These are phyloP conservation scores for Sarocladiaceae sp. DNA, from an alignment of 2,329 filamentous ascomycete genomes.

Conservation along the genomic window DNA sequence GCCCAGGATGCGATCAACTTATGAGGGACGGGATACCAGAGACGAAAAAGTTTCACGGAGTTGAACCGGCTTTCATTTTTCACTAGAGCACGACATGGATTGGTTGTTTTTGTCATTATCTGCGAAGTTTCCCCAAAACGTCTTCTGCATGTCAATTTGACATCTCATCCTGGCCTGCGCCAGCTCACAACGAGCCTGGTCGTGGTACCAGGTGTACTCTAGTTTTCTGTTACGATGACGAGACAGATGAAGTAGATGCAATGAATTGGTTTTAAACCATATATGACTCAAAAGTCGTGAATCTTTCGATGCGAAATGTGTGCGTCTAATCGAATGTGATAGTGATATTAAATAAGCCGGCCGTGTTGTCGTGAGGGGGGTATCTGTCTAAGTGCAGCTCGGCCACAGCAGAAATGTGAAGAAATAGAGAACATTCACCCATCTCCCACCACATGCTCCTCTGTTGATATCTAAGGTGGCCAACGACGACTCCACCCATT, in stretches of 20 bases:
- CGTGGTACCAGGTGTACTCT: constrained; percentile 30
- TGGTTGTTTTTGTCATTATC: constrained; percentile 8
- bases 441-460: too few species aligned
- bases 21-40: constrained; percentile 28
- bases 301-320: neutral
- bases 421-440: too few species aligned
- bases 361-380: neutral
- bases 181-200: constrained; percentile 5
- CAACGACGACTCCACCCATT: too few species aligned
- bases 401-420: neutral
- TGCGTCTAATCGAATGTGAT: too few species aligned
- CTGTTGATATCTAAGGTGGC: too few species aligned
- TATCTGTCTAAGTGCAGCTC: neutral
- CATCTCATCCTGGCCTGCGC: constrained; percentile 26
- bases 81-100: constrained; percentile 10
- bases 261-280: constrained; percentile 23
- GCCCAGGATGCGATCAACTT: constrained; percentile 14
- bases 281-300: too few species aligned
- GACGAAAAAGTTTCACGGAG: constrained; percentile 35
- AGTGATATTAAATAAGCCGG: neutral
- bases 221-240: constrained; percentile 30
- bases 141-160: constrained; percentile 6
- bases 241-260: constrained; percentile 31
- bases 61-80: constrained; percentile 25
- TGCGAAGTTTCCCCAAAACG: neutral